phyloP scores from a whole-genome alignment of 352 stramenopile genomes.

The Phytophthora chlamydospora region DNA sequence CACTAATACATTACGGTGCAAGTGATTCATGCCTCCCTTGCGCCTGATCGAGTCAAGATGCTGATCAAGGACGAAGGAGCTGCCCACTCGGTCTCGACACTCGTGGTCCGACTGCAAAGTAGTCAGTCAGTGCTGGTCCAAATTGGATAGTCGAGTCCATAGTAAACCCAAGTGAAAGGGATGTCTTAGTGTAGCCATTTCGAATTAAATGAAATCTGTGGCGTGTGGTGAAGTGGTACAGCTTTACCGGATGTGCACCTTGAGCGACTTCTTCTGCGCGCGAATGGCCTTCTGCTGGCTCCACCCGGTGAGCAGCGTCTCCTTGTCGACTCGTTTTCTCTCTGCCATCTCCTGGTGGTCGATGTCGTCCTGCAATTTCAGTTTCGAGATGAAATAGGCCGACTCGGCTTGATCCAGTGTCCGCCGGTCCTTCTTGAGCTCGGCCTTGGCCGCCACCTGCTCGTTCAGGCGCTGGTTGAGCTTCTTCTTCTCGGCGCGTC shows the following conservation, averaged over 20 bases:
- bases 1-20: neutral
- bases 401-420: constrained; percentile 61
- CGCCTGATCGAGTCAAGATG: too few relatives aligned
- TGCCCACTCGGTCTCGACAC: neutral
- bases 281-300: constrained; percentile 49
- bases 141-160: constrained; percentile 12
- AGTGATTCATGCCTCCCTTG: constrained; percentile 9
- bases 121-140: constrained; percentile 4
- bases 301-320: constrained; percentile 51
- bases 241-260: constrained; percentile 12
- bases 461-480: constrained; percentile 50
- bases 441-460: constrained; percentile 53
- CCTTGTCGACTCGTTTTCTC: constrained; percentile 40
- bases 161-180: constrained; percentile 18
- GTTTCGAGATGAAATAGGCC: constrained; percentile 58
- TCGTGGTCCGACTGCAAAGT: constrained; percentile 1
- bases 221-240: constrained; percentile 3
- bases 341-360: constrained; percentile 36
- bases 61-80: neutral
- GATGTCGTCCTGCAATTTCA: constrained; percentile 41
- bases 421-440: constrained; percentile 41
- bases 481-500: constrained; percentile 45
- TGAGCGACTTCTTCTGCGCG: constrained; percentile 32
- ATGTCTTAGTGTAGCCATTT: constrained; percentile 10
- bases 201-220: constrained; percentile 15